Conservation (phyloP, 2,329 filamentous ascomycete genomes). For the Coniella vitis region DNA sequence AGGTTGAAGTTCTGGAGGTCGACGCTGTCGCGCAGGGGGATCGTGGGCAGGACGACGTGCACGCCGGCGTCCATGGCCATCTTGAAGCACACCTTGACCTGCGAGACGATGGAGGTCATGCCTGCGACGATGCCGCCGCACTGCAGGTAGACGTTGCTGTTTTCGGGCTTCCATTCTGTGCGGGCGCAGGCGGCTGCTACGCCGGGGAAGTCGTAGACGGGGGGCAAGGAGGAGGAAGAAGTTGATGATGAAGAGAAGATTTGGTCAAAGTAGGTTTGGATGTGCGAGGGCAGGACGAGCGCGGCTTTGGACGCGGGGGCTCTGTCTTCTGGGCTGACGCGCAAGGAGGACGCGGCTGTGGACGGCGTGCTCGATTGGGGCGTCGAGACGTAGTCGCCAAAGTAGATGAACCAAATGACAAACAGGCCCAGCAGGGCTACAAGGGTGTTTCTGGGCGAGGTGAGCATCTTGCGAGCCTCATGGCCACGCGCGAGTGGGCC, state of each 20-base stretch:
- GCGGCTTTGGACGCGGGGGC: not conserved
- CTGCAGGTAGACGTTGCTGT: constrained; percentile 20
- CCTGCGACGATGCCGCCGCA: constrained; percentile 24
- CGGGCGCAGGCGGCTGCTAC: constrained; percentile 16
- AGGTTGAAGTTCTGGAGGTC: constrained; percentile 24
- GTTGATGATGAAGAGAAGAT: constrained; percentile 18
- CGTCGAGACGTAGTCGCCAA: not conserved
- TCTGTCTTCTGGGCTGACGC: no score
- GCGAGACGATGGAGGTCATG: constrained; percentile 24
- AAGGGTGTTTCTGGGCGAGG: not conserved
- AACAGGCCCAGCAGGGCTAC: not conserved
- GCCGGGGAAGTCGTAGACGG: constrained; percentile 20
- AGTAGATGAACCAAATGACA: constrained; percentile 2
- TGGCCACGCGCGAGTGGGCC: no score
- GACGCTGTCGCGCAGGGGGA: constrained; percentile 22
- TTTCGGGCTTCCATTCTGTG: constrained; percentile 15
- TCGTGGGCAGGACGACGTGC: constrained; percentile 21
- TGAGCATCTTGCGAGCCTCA: not conserved
- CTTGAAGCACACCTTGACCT: constrained; percentile 26
- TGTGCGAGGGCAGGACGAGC: constrained; percentile 7
- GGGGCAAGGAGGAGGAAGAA: constrained; percentile 11
- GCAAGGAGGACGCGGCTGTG: no score
- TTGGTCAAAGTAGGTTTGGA: constrained; percentile 26
- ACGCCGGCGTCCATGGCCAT: constrained; percentile 25
- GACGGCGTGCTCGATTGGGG: not conserved